These are phyloP conservation scores for Aegilops bicornis DNA, from an alignment of 176 grass and related monocot genomes.

Conservation along the genomic window DNA sequence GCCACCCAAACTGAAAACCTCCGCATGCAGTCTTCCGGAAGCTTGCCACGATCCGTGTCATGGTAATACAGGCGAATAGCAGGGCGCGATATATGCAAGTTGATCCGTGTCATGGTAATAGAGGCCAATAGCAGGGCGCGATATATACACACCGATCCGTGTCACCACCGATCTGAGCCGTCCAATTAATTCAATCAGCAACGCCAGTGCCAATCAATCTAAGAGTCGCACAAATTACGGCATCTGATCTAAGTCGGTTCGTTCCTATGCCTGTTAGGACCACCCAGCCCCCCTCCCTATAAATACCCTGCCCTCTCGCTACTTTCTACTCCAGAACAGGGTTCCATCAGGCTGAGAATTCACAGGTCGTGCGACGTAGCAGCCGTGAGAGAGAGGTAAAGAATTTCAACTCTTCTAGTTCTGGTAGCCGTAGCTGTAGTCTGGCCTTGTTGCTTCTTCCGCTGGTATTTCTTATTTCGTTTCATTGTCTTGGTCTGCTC, in stretches of 20 bases:
- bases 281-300: not conserved
- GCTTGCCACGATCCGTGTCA: too few species aligned
- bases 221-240: not conserved
- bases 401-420: not conserved
- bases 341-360: not conserved
- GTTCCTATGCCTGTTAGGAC: not conserved
- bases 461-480: not conserved
- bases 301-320: not conserved
- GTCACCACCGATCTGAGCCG: not conserved
- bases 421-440: too few species aligned
- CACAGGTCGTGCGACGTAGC: not conserved
- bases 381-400: not conserved
- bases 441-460: not conserved
- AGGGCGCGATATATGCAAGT: not conserved
- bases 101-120: not conserved
- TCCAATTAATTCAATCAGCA: not conserved
- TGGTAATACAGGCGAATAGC: not conserved
- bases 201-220: not conserved
- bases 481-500: not conserved
- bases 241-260: not conserved
- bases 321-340: not conserved
- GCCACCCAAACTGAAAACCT: too few species aligned
- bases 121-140: not conserved
- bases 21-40: too few species aligned
- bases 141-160: not conserved